Base-by-base conservation (phyloP, 1,284 basidiomycete genomes). In the Ustilago curta region DNA sequence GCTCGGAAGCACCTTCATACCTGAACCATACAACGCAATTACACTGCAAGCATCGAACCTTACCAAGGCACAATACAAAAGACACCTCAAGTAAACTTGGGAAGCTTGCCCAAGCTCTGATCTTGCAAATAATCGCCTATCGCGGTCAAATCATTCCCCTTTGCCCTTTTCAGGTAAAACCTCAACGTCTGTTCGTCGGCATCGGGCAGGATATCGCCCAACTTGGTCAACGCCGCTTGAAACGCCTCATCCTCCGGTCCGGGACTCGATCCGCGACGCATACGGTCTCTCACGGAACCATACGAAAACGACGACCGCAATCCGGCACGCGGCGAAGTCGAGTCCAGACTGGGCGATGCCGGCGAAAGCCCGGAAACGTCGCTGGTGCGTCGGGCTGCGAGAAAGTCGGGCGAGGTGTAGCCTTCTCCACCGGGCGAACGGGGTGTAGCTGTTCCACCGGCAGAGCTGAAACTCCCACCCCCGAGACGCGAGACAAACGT, bases 121-220 rank as follows among this genome's bases (percentile, higher is more conserved):
- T 78, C 79, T 47, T 79, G 76, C 32, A 81, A 43, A 48, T 81
- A 81, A 48, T 81, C 79, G 0, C 79, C 79, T 12, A 82, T 82
- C 4, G 80, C 80, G 0, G 52, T 59, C 35, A 80, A 53, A 54
- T 82, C 78, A 27, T 80, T 68, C 4, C 80, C 80, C 35, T 75
- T 77, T 1, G 80, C 75, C 53, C 65, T 76, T 11, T 62, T 50
- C 45, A 82, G 45, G 32, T 82, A 82, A 27, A 60, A 55, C n/a
- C 64, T 49, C 27, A 82, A 63, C 23, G 70, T 75, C 14, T 49
- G 40, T 21, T 43, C 35, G 39, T 82, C 80, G 1, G 76, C 80
- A 53, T 82, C 79, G 1, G 78, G 80, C 27, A 82, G 44, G n/a
- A 82, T 72, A 54, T 82, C 80, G 14, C 57, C 62, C 21, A 82